These are phyloP conservation scores for Schizosaccharomyces versatilis DNA, from an alignment of 1,139 yeast species.

Conservation along the genomic window DNA sequence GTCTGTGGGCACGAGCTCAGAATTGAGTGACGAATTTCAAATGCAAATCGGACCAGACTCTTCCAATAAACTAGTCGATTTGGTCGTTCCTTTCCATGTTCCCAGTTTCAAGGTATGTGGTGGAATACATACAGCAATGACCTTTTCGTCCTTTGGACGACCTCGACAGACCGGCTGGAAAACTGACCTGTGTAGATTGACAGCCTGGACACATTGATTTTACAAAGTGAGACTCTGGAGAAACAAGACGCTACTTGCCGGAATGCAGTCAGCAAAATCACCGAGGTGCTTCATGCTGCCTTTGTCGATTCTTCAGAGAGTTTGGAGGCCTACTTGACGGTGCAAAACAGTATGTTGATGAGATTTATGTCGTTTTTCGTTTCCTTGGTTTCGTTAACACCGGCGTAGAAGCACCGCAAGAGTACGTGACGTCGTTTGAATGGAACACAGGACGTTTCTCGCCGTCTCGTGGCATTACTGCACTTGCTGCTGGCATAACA, in stretches of 20 bases:
- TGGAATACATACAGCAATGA: too few relatives aligned
- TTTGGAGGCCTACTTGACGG: conserved; percentile 27
- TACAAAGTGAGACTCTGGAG: conserved; percentile 70
- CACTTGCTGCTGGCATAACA: conserved; percentile 46
- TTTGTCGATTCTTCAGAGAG: conserved; percentile 27
- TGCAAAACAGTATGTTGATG: conserved; percentile 26
- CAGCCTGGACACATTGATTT: conserved; percentile 73
- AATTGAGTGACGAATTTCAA: conserved; percentile 4
- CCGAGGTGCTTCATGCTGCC: conserved; percentile 41
- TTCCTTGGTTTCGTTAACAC: background rate
- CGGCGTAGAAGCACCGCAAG: conserved; percentile 25
- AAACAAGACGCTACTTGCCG: conserved; percentile 60
- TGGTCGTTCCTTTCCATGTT: conserved; percentile 24
- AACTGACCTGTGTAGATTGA: conserved; percentile 95
- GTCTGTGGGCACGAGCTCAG: conserved; percentile 5
- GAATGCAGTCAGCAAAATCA: conserved; percentile 44
- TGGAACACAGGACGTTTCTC: conserved; percentile 83
- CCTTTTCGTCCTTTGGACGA: too few relatives aligned
- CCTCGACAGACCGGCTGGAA: too few relatives aligned
- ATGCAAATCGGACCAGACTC: background rate
- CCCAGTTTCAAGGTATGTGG: conserved; percentile 24
- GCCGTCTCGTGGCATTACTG: conserved; percentile 59
- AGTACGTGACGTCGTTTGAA: conserved; percentile 47
- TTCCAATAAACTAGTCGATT: conserved; percentile 7
- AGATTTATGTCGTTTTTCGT: background rate